Base-by-base conservation (phyloP, 129 eudicot species). In the Silybum marianum region DNA sequence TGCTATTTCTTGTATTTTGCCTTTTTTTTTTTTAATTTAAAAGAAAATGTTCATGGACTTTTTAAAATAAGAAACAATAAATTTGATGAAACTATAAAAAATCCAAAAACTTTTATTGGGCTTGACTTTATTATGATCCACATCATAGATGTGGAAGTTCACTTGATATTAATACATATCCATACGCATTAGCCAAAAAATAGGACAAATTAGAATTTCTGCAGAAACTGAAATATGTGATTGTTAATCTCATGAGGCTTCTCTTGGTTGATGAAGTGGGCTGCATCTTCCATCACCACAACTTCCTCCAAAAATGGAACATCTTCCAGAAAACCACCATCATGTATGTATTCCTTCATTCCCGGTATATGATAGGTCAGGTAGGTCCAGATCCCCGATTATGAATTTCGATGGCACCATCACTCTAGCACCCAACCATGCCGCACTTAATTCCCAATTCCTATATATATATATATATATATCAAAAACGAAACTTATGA, bases 191-290 rank as follows among this genome's bases (percentile, higher is more conserved):
- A n/a, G n/a, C n/a, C n/a, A n/a, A n/a, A n/a, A n/a, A n/a, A n/a
- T n/a, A n/a, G n/a, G n/a, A n/a, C n/a, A n/a, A 19, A 63, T 68
- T 74, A 93, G 83, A 89, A 93, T 77, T 89, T 87, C 12, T 28
- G 62, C 19, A 93, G 65, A 87, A 86, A 93, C 74, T 84, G 83
- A 30, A 84, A 67, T 4, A 93, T 91, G 77, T 85, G 95, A 9
- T 90, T 74, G 83, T 65, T 91, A 72, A 91, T 48, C 16, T 91
- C 95, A 44, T 85, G 71, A 2, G 93, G 87, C 83, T 86, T 87
- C 85, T 94, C 98, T 83, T 94, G 89, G 14, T 91, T 88, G 25
- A 90, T 86, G 69, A 90, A 94, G 74, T 94, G 98, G 4, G 87
- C 95, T n/a, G 79, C 93, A 14, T 82, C 91, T 72, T 85, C 80